These are phyloP conservation scores for Gossypium thurberi DNA, from an alignment of 345 rosid species.

Conservation along the genomic window DNA sequence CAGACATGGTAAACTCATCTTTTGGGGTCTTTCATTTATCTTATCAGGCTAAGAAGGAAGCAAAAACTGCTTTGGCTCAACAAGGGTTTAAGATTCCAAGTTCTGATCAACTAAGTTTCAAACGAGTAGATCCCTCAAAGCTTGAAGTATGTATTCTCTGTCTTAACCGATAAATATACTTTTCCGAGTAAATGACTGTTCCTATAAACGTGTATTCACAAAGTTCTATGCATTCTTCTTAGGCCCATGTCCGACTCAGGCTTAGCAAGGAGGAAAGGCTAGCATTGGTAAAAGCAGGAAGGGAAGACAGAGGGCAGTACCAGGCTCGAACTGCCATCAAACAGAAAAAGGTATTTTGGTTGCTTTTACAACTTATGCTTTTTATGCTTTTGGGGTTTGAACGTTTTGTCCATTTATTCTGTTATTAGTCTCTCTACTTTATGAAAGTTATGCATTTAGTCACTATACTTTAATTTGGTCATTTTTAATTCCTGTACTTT, in stretches of 20 bases:
- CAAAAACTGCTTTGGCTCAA: slow-evolving; percentile 52
- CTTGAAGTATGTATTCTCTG: slow-evolving; percentile 65
- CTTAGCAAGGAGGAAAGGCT: slow-evolving; percentile 77
- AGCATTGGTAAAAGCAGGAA: slow-evolving; percentile 73
- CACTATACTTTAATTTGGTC: too few species aligned
- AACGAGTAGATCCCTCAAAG: slow-evolving; percentile 78
- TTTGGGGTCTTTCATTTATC: slow-evolving; percentile 6
- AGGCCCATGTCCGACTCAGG: slow-evolving; percentile 82
- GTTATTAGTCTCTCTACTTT: too few species aligned
- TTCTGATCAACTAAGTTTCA: slow-evolving; percentile 64
- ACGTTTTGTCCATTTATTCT: not conserved
- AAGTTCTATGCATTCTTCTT: not conserved
- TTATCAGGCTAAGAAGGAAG: slow-evolving; percentile 65
- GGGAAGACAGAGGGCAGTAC: slow-evolving; percentile 78
- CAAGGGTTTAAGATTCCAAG: slow-evolving; percentile 79
- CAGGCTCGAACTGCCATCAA: slow-evolving; percentile 63
- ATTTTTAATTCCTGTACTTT: too few species aligned
- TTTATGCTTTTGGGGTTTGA: not conserved
- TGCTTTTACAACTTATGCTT: not conserved
- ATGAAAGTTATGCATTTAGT: too few species aligned
- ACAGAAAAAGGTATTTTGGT: slow-evolving; percentile 62
- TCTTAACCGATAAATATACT: slow-evolving; percentile 2
- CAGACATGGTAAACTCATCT: not conserved
- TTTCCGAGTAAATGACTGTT: not conserved
- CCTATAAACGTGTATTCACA: not conserved